Percentiles rank a stretch among this genome's conserved stretches.
Evolutionary conservation across 768 basidiomycete species (phyloP).

Genomic region (Dentipellis sp.): DNA sequence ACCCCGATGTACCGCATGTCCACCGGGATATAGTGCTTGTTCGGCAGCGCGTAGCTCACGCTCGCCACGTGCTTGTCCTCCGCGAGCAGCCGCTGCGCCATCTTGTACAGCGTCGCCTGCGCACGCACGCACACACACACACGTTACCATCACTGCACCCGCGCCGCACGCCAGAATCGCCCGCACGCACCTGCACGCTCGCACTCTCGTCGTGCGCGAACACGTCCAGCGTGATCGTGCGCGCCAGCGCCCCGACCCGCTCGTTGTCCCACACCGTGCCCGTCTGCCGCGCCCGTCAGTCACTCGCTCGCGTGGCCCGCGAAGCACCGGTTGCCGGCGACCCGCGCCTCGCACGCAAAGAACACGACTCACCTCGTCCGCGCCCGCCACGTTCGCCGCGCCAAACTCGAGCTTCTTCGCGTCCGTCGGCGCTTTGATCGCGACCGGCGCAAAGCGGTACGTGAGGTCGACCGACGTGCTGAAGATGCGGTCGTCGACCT

Average conservation of each 20-base stretch:
- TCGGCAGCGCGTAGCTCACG: slow-evolving; percentile 74
- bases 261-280: slow-evolving; percentile 55
- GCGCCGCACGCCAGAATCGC: not conserved
- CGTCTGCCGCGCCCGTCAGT: slow-evolving; percentile 19
- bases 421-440: slow-evolving; percentile 39
- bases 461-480: slow-evolving; percentile 76
- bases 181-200: slow-evolving; percentile 69
- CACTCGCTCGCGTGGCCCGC: not conserved
- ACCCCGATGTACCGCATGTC: slow-evolving; percentile 67
- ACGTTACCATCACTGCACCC: not conserved
- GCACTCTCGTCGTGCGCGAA: slow-evolving; percentile 88
- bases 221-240: slow-evolving; percentile 59
- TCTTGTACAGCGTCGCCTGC: slow-evolving; percentile 88
- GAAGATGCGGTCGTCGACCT: slow-evolving; percentile 85
- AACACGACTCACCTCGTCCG: not conserved
- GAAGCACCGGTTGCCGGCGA: not conserved
- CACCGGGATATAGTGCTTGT: slow-evolving; percentile 92
- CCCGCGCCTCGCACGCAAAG: not conserved
- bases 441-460: slow-evolving; percentile 52
- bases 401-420: slow-evolving; percentile 42
- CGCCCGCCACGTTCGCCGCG: slow-evolving; percentile 21
- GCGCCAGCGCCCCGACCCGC: slow-evolving; percentile 41
- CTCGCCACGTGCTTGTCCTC: slow-evolving; percentile 51
- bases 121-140: not conserved
- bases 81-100: slow-evolving; percentile 63